Evolutionary conservation across 768 basidiomycete genomes (phyloP), one percentile per base, ranked within the genome.

Genomic region (Leccinum sublutescens): DNA sequence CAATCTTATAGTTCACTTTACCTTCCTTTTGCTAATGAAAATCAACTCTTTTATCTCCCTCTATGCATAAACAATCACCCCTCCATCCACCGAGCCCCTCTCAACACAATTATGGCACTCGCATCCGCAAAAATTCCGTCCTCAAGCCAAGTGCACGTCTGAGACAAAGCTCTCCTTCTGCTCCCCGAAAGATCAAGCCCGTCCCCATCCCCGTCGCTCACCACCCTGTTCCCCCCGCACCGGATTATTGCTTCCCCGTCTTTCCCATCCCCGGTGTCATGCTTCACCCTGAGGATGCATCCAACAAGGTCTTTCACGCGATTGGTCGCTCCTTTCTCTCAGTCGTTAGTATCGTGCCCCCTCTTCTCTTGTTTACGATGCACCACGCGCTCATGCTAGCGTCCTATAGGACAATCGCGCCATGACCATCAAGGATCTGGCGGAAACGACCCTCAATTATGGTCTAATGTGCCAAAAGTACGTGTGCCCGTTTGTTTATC

Each of bases 371-470:
- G 14, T 65, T 60, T 60, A 58, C 64, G 52, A n/a, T 60, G 57
- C 54, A 61, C 43, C 51, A 57, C 66, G 62, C 53, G 56, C 58
- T 64, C 52, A 61, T 54, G 49, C 33, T 23, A 12, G 45, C 38
- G 27, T 60, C 40, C 11, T 45, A 21, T 57, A 90, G 88, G 83
- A 87, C 68, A 92, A 92, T 73, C 84, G 88, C 52, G 89, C 89
- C 50, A 88, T 91, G 85, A 91, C 89, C 45, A 87, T 91, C 76
- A 92, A 91, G 72, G 89, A 92, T 76, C 83, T 92, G 55, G 85
- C 90, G 33, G 87, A 91, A 65, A 82, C 85, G 76, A 80, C 84
- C 38, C 78, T 85, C 62, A 77, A 76, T 61, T 82, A 79, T 66
- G 89, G 89, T 53, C 78, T 91, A 19, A 76, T 82, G 58, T 89